Evolutionary conservation across 768 basidiomycete species (phyloP), one percentile per base, ranked within the genome.

Genomic region (Mycena olivaceomarginata): DNA sequence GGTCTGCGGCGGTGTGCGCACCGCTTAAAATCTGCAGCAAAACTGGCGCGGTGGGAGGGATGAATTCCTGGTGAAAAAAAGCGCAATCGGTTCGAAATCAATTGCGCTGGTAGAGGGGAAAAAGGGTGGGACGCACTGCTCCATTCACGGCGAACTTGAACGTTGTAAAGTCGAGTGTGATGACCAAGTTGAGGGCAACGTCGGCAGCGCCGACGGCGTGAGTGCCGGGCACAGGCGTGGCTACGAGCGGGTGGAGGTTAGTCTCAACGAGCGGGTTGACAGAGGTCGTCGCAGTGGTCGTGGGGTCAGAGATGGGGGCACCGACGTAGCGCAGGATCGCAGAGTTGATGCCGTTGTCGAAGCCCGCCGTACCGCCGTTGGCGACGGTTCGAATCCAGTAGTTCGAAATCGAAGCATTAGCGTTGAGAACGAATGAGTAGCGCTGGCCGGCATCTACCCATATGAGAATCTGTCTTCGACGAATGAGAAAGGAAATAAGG

Each of bases 251-350:
- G 45, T 89, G 89, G 0, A 92, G 85, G 46, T 82, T 77, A 12
- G 81, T 81, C 75, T 92, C 90, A 4, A 82, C 40, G 57, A 91
- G 84, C 0, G 84, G 77, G 22, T 85, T 84, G n/a, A 65, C 46
- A 10, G 56, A 76, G 39, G 67, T 60, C 69, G 78, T 45, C 75
- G 80, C 6, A 71, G 79, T 63, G 64, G 86, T 87, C 20, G 72
- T 70, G 0, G 85, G 80, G n/a, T 75, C 74, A 25, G n/a, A 13
- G 39, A 11, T 41, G 41, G 25, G 16, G 5, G 91, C 91, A 18
- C 89, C 90, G 1, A 51, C 80, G 72, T 93, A 93, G 59, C 90
- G 86, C 62, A 93, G 81, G 72, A 93, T 91, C 11, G 90, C 92
- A 45, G 85, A 85, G 81, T 90, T 91, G 75, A 88, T 83, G 11